A percentile compares a stretch with the other conserved stretches of the same genome.
phyloP scores from a whole-genome alignment of 345 rosid species.

The Psidium guajava region DNA sequence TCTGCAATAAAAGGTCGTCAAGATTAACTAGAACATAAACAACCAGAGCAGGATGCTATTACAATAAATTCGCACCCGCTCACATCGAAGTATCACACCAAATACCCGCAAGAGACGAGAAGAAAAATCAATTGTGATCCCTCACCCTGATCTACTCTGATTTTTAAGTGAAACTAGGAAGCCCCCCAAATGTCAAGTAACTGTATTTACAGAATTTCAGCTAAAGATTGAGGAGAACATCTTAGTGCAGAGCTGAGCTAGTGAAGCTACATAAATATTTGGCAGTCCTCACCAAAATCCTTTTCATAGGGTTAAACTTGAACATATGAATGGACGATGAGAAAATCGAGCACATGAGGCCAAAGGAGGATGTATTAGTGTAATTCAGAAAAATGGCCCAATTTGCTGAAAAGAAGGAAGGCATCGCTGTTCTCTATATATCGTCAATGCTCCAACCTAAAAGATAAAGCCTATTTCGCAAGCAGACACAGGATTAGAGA shows the following conservation, averaged over 20 bases:
- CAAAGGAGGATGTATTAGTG: not conserved
- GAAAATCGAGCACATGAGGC: not conserved
- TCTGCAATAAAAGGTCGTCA: conserved; percentile 26
- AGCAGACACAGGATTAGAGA: not conserved
- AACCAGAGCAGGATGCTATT: not conserved
- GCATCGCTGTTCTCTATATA: not conserved
- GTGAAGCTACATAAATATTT: not conserved
- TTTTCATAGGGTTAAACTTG: not conserved
- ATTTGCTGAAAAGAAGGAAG: not conserved
- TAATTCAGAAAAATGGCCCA: not conserved
- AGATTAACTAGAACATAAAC: not conserved
- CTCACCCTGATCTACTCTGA: not conserved
- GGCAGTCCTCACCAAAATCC: not conserved
- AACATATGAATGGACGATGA: not conserved
- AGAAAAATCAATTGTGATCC: not conserved
- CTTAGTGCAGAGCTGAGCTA: not conserved
- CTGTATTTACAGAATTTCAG: not conserved
- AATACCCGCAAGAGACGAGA: not conserved
- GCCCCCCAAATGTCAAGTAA: not conserved
- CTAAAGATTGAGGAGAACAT: not conserved
- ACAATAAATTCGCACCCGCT: not conserved
- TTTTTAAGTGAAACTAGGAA: not conserved
- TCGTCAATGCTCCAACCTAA: not conserved
- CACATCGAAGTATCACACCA: not conserved
- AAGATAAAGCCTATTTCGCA: not conserved